These are phyloP conservation scores for Phytopythium kandeliae DNA, from an alignment of 352 stramenopile species.

Conservation along the genomic window DNA sequence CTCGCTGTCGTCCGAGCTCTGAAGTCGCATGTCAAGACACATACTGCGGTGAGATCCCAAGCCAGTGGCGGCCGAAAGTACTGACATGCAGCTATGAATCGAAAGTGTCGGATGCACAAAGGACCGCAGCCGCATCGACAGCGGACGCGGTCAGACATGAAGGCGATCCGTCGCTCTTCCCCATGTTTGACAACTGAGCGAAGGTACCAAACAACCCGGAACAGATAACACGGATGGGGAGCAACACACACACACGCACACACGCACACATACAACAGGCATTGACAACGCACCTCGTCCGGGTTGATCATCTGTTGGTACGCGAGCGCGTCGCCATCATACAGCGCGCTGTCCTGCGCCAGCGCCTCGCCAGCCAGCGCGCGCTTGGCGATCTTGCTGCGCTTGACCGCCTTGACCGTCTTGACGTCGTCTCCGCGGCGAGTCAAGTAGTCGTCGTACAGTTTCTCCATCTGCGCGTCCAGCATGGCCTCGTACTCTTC, in stretches of 20 bases:
- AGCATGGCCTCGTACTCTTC: constrained; percentile 74
- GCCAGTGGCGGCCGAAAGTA: not conserved
- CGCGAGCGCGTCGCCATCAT: constrained; percentile 66
- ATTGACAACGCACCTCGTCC: constrained; percentile 62
- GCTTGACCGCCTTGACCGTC: constrained; percentile 81
- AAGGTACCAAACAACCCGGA: constrained; percentile 83
- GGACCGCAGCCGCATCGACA: constrained; percentile 43
- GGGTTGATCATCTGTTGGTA: constrained; percentile 87
- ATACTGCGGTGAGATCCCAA: not conserved
- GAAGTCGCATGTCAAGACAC: constrained; percentile 14
- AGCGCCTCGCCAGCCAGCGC: constrained; percentile 75
- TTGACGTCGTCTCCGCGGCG: constrained; percentile 76
- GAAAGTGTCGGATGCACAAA: constrained; percentile 69
- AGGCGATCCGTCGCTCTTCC: constrained; percentile 68
- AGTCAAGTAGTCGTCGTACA: constrained; percentile 78
- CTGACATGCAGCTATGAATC: constrained; percentile 4
- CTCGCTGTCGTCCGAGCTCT: constrained; percentile 77
- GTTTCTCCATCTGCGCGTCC: constrained; percentile 80
- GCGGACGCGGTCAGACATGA: constrained; percentile 75
- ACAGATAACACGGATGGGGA: constrained; percentile 91
- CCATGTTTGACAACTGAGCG: constrained; percentile 91
- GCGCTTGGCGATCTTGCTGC: constrained; percentile 80
- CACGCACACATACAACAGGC: constrained; percentile 14
- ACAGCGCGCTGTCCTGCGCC: constrained; percentile 77
- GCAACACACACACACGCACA: constrained; percentile 16